A percentile compares a stretch with the other conserved stretches of the same genome.
Conservation (phyloP, 2,329 filamentous ascomycete species). For the Pseudogymnoascus sp. region DNA sequence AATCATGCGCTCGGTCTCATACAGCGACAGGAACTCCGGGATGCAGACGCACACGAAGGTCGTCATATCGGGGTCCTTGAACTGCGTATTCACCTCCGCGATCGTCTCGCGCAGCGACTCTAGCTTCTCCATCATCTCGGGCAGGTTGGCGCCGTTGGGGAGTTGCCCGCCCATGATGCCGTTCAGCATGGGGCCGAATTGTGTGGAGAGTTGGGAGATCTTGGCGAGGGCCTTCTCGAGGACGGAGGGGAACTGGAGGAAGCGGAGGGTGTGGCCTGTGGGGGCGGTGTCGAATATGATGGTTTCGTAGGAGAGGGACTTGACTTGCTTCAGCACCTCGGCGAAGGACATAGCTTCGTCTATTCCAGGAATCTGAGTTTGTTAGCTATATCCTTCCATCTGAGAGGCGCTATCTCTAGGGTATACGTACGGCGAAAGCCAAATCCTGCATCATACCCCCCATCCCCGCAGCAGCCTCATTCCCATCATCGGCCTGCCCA, state of each 20-base stretch:
- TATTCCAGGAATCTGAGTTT: constrained; percentile 82
- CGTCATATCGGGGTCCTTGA: constrained; percentile 91
- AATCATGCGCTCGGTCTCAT: constrained; percentile 99
- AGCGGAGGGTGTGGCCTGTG: constrained; percentile 94
- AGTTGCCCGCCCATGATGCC: constrained; percentile 70
- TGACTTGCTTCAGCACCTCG: constrained; percentile 98
- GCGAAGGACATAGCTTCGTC: constrained; percentile 99
- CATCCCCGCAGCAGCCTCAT: constrained; percentile 65
- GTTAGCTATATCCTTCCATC: background rate
- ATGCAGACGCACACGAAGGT: constrained; percentile 99
- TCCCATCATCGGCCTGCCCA: constrained; percentile 62
- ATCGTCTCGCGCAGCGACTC: constrained; percentile 90
- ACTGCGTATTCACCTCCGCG: constrained; percentile 90
- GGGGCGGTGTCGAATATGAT: constrained; percentile 99
- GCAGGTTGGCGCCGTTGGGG: constrained; percentile 86
- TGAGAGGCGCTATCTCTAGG: background rate
- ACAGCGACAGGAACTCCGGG: constrained; percentile 89
- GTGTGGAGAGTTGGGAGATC: constrained; percentile 82
- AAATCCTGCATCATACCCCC: constrained; percentile 98
- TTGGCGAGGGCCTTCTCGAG: constrained; percentile 98
- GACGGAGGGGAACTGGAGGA: constrained; percentile 95
- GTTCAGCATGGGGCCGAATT: constrained; percentile 94
- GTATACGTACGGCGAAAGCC: constrained; percentile 70
- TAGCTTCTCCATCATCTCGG: constrained; percentile 90
- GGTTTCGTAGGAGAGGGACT: constrained; percentile 95